Evolutionary conservation across 345 rosid genomes (phyloP), one percentile per base, ranked within the genome.

Genomic region (Streptanthus diversifolius): DNA sequence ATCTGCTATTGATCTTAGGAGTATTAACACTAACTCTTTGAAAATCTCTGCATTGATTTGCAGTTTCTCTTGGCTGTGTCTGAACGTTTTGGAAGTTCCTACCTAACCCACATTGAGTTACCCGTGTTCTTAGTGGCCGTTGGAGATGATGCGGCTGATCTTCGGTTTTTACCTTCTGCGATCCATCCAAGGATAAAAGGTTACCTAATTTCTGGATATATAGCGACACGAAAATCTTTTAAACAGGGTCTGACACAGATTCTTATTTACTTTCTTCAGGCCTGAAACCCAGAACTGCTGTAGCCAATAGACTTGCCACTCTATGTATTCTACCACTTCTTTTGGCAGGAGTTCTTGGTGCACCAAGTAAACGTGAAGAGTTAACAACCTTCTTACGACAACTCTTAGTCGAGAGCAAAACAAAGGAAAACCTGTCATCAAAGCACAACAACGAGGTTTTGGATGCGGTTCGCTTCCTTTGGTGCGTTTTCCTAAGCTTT

Each of bases 311-410:
- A 78, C 89, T 93, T 70, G 86, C 95, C 65, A 72, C 84, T 18
- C 80, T 85, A 79, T 86, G 98, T 78, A 82, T 89, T 75, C 82
- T 91, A 76, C 98, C 98, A 27, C 90, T 91, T 73, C 88, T 93
- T 45, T 80, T 93, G 73, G 91, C 98, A 2, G 98, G 98, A 71
- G 88, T 91, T 85, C 88, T 93, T 73, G 98, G 97, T 81, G 83
- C 87, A 75, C 87, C 95, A 40, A 81, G 85, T 85, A 89, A 85
- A 81, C 86, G 61, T 12, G 89, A 88, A 41, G 82, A 85, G 39
- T 75, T 93, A 76, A 76, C 87, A 68, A 83, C 83, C 77, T 89
- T 83, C 82, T 86, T 93, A 73, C 85, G 96, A 78, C 88, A 87
- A 67, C 84, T 89, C 59, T 81, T 93, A 79, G 88, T 89, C 39